A percentile compares a stretch with the other conserved stretches of the same genome.
These are phyloP conservation scores for Lanmaoa rubissima DNA, from an alignment of 768 basidiomycete genomes.

Conservation along the genomic window DNA sequence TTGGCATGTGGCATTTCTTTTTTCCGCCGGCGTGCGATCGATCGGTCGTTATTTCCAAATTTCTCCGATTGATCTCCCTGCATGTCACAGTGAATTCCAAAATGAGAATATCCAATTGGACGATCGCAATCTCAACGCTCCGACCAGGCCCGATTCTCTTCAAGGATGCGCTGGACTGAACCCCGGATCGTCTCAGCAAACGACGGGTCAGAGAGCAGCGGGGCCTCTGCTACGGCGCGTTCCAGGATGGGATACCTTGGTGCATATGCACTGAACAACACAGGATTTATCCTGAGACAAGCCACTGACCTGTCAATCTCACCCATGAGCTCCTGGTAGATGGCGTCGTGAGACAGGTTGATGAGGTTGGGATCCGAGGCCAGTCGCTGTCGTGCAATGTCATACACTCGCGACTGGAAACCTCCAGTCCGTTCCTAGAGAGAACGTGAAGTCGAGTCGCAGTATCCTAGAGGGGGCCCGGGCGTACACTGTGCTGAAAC, in stretches of 20 bases:
- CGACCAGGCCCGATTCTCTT: constrained; percentile 31
- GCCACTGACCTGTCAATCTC: constrained; percentile 63
- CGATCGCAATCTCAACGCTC: constrained; percentile 1
- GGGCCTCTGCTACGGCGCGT: constrained; percentile 53
- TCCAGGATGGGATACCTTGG: constrained; percentile 64
- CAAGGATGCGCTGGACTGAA: constrained; percentile 46
- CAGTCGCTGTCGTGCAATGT: constrained; percentile 58
- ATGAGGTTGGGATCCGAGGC: constrained; percentile 52
- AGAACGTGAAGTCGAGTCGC: neutral
- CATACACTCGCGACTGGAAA: constrained; percentile 58
- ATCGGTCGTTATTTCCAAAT: neutral
- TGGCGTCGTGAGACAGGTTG: constrained; percentile 48
- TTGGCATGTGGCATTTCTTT: neutral
- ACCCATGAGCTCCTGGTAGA: constrained; percentile 64
- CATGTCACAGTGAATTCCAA: neutral
- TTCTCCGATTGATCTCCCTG: neutral
- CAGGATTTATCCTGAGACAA: too few relatives aligned
- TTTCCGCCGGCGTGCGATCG: neutral
- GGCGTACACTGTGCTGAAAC: constrained; percentile 59
- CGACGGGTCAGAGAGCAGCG: constrained; percentile 45
- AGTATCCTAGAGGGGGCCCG: neutral
- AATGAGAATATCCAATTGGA: neutral
- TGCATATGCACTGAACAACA: neutral
- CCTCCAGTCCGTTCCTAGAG: constrained; percentile 48
- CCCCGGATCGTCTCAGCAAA: constrained; percentile 44